Evolutionary conservation across 148 eudicot genomes (phyloP).

Genomic region (Oxyria digyna): DNA sequence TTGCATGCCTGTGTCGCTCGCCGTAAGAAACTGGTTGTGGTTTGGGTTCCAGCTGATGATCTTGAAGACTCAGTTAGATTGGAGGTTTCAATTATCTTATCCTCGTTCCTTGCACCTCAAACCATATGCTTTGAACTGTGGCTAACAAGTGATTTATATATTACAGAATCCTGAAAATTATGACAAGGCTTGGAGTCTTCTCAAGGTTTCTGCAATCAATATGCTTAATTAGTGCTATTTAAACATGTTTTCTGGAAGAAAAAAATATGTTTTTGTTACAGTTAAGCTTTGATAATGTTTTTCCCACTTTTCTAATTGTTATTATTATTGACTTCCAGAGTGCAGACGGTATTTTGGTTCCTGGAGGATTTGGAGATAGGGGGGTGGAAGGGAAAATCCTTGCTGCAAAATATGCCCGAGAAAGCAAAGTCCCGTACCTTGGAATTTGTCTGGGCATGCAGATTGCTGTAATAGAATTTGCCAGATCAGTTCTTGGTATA

Average conservation of each 20-base stretch:
- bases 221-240: not conserved
- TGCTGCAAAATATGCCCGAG: constrained; percentile 94
- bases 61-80: constrained; percentile 68
- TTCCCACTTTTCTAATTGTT: not conserved
- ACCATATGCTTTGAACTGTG: not conserved
- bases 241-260: not conserved
- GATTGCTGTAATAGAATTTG: constrained; percentile 82
- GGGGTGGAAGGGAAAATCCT: constrained; percentile 92
- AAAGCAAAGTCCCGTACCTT: constrained; percentile 63
- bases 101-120: not conserved
- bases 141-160: not conserved
- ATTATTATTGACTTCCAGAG: constrained; percentile 25
- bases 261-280: too few species aligned
- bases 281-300: not conserved
- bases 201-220: constrained; percentile 36
- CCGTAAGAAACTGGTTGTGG: constrained; percentile 50
- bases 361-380: constrained; percentile 98
- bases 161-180: constrained; percentile 67
- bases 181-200: constrained; percentile 56
- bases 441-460: constrained; percentile 99
- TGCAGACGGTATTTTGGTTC: constrained; percentile 80
- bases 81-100: constrained; percentile 42
- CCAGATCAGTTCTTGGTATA: constrained; percentile 46
- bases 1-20: constrained; percentile 91
- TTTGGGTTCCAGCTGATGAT: constrained; percentile 88